phyloP scores from a whole-genome alignment of 192 early-diverging fungal genomes.

The Helicostylum pulchrum region DNA sequence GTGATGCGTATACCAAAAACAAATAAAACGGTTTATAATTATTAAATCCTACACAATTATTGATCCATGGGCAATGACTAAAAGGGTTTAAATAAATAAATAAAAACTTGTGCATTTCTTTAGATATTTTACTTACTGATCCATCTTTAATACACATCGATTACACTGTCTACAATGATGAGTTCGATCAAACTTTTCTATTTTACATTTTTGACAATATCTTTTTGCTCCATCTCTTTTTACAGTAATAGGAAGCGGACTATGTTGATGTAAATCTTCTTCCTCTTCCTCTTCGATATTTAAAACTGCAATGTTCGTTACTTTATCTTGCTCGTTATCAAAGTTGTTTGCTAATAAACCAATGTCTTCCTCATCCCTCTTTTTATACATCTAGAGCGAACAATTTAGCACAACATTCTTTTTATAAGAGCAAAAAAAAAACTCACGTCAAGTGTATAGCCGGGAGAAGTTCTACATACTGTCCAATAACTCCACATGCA shows the following conservation, averaged over 20 bases:
- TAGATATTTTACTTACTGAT: slow-evolving; percentile 29
- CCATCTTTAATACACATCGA: slow-evolving; percentile 38
- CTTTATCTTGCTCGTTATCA: neutral
- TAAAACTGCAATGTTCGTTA: slow-evolving; percentile 4
- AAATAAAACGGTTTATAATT: slow-evolving; percentile 50
- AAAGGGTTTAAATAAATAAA: neutral
- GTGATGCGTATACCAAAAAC: slow-evolving; percentile 42
- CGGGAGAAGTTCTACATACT: slow-evolving; percentile 23
- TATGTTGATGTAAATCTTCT: neutral
- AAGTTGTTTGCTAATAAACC: neutral
- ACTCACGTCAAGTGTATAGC: slow-evolving; percentile 23
- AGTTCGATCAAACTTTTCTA: slow-evolving; percentile 32
- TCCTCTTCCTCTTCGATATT: neutral
- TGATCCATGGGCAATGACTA: slow-evolving; percentile 42
- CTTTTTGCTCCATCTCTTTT: slow-evolving; percentile 31
- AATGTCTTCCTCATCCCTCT: slow-evolving; percentile 9
- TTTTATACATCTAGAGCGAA: neutral
- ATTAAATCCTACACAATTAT: slow-evolving; percentile 37
- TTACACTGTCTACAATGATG: slow-evolving; percentile 39
- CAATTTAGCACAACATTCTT: too few relatives aligned
- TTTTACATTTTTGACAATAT: slow-evolving; percentile 38
- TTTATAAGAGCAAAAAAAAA: neutral
- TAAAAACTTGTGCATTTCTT: neutral
- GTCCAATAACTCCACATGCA: slow-evolving; percentile 23
- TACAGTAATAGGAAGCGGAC: slow-evolving; percentile 11